Evolutionary conservation across 495 filamentous ascomycete species (phyloP).

Genomic region (Usnea hakonensis): DNA sequence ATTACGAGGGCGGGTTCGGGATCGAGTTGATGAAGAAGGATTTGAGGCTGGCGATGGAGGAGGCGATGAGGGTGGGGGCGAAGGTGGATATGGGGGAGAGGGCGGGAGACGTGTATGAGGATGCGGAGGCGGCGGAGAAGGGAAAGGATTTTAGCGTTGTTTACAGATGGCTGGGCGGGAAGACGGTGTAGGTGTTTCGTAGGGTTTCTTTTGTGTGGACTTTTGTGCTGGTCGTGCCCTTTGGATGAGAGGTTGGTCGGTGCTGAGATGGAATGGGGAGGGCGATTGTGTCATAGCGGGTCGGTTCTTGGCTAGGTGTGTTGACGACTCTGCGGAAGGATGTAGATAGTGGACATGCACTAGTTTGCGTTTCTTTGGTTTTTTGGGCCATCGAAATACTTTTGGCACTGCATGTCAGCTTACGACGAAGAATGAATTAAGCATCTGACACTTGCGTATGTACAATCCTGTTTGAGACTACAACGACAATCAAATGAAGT

Average conservation of each 20-base stretch:
- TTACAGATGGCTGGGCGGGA: conserved; percentile 60
- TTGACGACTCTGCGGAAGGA: background rate
- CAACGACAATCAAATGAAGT: background rate
- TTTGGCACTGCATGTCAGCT: background rate
- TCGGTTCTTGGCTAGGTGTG: background rate
- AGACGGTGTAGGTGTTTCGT: background rate
- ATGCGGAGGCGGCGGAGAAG: conserved; percentile 51
- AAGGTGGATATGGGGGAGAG: conserved; percentile 56
- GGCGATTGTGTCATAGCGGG: background rate
- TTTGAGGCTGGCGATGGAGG: conserved; percentile 58
- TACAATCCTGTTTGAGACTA: background rate
- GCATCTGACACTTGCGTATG: background rate
- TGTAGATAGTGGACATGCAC: background rate
- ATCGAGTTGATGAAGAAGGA: conserved; percentile 72
- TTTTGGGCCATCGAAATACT: background rate
- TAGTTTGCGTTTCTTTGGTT: background rate
- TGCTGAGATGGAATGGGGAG: background rate
- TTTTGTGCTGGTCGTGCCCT: background rate
- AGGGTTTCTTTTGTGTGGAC: background rate
- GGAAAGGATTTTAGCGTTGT: conserved; percentile 82
- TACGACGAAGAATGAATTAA: background rate
- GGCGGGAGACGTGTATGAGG: conserved; percentile 62
- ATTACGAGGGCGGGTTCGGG: conserved; percentile 67
- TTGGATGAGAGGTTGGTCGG: background rate
- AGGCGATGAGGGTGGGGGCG: conserved; percentile 60